Percentiles rank a stretch among this genome's conserved stretches.
Evolutionary conservation across 345 rosid genomes (phyloP).

Genomic region (Viola odorata): DNA sequence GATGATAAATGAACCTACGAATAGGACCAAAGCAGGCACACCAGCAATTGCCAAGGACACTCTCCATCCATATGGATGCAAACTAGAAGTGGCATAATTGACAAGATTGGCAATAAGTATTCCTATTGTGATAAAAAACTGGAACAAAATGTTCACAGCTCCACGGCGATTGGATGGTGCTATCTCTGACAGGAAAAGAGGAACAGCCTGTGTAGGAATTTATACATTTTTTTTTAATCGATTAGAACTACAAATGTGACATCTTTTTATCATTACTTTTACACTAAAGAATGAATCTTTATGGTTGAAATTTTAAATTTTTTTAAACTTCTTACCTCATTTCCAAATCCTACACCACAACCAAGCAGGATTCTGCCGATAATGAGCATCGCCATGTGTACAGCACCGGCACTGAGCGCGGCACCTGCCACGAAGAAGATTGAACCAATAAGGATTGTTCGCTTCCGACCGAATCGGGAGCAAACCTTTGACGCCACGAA

Average conservation of each 20-base stretch:
- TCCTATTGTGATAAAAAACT: constrained; percentile 19
- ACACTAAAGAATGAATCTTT: neutral
- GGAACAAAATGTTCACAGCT: constrained; percentile 21
- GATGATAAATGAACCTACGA: constrained; percentile 17
- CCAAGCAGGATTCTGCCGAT: constrained; percentile 26
- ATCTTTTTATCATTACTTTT: too few relatives aligned
- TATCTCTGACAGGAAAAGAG: constrained; percentile 20
- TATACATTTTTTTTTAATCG: neutral
- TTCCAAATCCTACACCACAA: constrained; percentile 24
- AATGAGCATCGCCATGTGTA: constrained; percentile 14
- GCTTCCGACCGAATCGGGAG: constrained; percentile 17
- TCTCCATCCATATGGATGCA: constrained; percentile 20
- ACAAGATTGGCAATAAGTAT: constrained; percentile 17
- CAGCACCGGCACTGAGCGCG: constrained; percentile 9
- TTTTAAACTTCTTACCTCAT: constrained; percentile 2
- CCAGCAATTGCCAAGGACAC: constrained; percentile 15
- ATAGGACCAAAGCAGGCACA: constrained; percentile 7
- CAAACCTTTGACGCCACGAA: constrained; percentile 18
- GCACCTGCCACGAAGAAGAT: constrained; percentile 15
- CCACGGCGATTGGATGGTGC: constrained; percentile 14
- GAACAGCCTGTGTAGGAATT: constrained; percentile 12
- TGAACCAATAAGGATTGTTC: constrained; percentile 18
- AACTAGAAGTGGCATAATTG: constrained; percentile 6
- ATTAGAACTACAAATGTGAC: too few relatives aligned
- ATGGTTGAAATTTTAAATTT: neutral